These are phyloP conservation scores for Bidens hawaiensis DNA, from an alignment of 140 eudicot genomes.

Conservation along the genomic window DNA sequence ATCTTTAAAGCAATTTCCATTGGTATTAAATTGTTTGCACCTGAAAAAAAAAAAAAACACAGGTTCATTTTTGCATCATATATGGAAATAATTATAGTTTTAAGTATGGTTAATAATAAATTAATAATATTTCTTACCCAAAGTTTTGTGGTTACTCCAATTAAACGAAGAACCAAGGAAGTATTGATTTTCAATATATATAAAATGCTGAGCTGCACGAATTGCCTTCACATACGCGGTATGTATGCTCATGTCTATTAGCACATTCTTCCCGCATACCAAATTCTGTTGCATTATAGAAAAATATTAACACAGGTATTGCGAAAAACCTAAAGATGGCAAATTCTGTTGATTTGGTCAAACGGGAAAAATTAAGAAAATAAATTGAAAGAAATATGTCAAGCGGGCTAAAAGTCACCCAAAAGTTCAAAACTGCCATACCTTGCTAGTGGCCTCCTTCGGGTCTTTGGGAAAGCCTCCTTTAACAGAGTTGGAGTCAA, in stretches of 20 bases:
- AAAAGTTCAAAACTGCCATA: constrained; percentile 15
- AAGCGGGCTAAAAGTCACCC: constrained; percentile 3
- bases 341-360: constrained; percentile 2
- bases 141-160: constrained; percentile 35
- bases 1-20: no score
- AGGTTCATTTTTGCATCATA: no score
- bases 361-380: neutral
- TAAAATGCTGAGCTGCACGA: constrained; percentile 45
- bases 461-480: constrained; percentile 95
- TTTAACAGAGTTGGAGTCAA: constrained; percentile 80
- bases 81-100: no score
- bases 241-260: constrained; percentile 54
- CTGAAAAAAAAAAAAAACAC: no score
- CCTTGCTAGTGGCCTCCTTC: constrained; percentile 64
- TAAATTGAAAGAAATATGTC: neutral
- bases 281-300: constrained; percentile 29
- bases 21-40: no score
- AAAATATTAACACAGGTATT: constrained; percentile 12
- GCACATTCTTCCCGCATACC: constrained; percentile 45
- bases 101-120: neutral
- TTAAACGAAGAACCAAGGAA: constrained; percentile 50
- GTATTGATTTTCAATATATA: constrained; percentile 48
- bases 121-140: constrained; percentile 29
- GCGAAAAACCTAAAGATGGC: neutral
- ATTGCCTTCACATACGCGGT: constrained; percentile 47